Base-by-base conservation (phyloP, 352 stramenopile species). In the Globisporangium polare region DNA sequence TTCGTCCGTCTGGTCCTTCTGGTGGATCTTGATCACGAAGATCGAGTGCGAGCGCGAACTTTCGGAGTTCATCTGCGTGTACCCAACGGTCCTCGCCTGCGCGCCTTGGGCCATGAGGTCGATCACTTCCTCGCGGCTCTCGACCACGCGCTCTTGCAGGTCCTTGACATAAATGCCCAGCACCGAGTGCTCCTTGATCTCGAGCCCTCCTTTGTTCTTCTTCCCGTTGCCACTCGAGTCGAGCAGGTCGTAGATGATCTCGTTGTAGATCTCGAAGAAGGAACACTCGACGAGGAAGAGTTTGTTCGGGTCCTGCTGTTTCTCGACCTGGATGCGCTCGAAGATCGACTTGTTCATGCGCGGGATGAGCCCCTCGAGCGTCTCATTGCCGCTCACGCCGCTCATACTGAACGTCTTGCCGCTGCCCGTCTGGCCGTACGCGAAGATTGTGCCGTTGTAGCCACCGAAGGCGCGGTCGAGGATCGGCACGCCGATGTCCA, bases 211-310 rank as follows among this genome's bases (percentile, higher is more conserved):
- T 65, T 93, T 91, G 66, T 83, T 89, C 31, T 95, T 93, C 76
- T 95, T 96, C 45, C 72, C 62, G 53, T 92, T 90, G n/a, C 80
- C 79, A 31, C 71, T 96, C 10, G 89, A 85, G 58, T 97, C 80
- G 9, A 98, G 78, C 47, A 98, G 72, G 67, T 98, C 95, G 63
- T 95, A 97, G 58, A 98, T 97, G 49, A 94, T 94, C 71, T 98
- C 94, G 61, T 98, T 98, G 77, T 98, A 98, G 51, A 98, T 98
- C 66, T 98, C 94, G 62, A 98, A 94, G 74, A 97, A 98, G 15
- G 91, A 97, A 37, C 84, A 95, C 57, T 95, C 86, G 22, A 98
- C 84, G 8, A 97, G 70, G 63, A 95, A 98, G 42, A 83, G 72
- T 24, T 90, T 96, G 56, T 89, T 82, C 2, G 77, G 76, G 58